Conservation (phyloP, 805 yeast genomes). For the Metschnikowia colocasiae region DNA sequence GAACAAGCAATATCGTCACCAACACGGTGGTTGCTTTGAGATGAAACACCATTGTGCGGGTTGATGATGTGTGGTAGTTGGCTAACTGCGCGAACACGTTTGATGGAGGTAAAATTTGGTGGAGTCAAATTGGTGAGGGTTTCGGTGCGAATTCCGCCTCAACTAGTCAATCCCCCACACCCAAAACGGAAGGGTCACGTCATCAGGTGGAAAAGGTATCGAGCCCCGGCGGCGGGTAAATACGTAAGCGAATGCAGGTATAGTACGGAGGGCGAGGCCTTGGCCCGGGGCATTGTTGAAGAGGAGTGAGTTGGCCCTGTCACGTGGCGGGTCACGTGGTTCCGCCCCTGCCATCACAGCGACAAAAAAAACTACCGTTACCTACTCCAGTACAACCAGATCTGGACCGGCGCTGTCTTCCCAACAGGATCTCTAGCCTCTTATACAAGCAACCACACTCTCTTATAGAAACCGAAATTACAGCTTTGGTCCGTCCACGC, state of each 20-base stretch:
- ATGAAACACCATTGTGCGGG: conserved; percentile 21
- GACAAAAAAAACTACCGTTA: conserved; percentile 3
- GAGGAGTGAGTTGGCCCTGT: too few species aligned
- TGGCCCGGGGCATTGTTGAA: too few species aligned
- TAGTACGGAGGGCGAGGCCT: too few species aligned
- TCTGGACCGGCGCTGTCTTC: neutral
- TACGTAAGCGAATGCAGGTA: too few species aligned
- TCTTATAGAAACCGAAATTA: neutral
- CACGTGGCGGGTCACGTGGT: neutral
- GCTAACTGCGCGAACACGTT: neutral
- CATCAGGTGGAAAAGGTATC: too few species aligned
- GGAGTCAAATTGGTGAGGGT: neutral
- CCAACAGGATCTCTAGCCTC: neutral
- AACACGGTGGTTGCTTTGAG: conserved; percentile 38
- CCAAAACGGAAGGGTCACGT: neutral
- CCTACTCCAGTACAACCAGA: neutral
- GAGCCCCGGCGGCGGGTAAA: too few species aligned
- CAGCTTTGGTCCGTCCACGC: neutral
- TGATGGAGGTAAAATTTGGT: neutral
- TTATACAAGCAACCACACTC: neutral
- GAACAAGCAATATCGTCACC: conserved; percentile 23
- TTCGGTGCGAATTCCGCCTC: neutral
- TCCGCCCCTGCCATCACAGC: conserved; percentile 6
- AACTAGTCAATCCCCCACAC: neutral
- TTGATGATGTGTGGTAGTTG: neutral